Evolutionary conservation across 768 basidiomycete species (phyloP), one percentile per base, ranked within the genome.

Genomic region (Russula sp.): DNA sequence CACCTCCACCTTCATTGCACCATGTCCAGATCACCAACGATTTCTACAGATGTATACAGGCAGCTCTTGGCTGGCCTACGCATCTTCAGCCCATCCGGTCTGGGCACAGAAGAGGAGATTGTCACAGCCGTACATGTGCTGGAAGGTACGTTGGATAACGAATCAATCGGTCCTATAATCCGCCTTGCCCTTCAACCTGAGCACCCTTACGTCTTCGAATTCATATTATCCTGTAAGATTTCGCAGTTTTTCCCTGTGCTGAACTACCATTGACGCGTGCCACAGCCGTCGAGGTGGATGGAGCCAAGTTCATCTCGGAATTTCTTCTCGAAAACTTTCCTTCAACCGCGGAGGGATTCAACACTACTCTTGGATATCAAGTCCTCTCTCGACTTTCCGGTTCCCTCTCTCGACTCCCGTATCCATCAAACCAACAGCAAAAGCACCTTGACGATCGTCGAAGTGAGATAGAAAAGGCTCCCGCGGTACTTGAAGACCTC

Each of bases 161-260:
- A 52, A 18, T 60, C 63, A n/a, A 57, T 60, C 22, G 63, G 11
- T 20, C 53, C 48, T 3, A 60, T 64, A 32, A 50, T 64, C 27
- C 22, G 10, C 14, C 34, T 48, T 7, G 50, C 63, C 35, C 9
- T 64, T 32, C 59, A 50, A 13, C 59, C 48, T 0, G 48, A 44
- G 3, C 35, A 45, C 6, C 63, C 58, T 16, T 56, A 60, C 31
- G 54, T 40, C 10, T 56, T 64, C 6, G 63, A 64, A 34, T 64
- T 64, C 42, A 64, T 64, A 5, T 9, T 64, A 31, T 60, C 58
- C 10, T 35, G 63, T 64, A 32, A 42, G 54, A 14, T 5, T 8
- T 5, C 3, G 4, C 9, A 3, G n/a, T 44, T 39, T 27, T 13
- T 16, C 47, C 13, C 10, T 8, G 7, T 10, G 1, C 8, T 14